These are phyloP conservation scores for Chiua sp. DNA, from an alignment of 1,284 basidiomycete genomes.

Conservation along the genomic window DNA sequence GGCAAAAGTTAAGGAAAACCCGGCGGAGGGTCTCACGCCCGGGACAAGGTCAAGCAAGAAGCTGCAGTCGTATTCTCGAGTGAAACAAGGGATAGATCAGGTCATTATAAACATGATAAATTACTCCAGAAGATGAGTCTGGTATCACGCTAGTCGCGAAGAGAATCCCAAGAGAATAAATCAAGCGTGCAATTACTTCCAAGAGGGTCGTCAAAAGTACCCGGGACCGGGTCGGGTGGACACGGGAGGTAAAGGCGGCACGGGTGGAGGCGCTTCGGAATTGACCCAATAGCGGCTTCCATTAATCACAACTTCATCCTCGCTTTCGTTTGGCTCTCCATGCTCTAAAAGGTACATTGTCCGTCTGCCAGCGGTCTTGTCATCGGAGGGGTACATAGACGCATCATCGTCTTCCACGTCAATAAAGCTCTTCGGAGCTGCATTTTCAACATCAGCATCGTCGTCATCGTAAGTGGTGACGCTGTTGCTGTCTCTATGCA, in stretches of 20 bases:
- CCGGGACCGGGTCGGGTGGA: conserved; percentile 26
- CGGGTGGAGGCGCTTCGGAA: conserved; percentile 20
- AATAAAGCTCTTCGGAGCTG: conserved; percentile 10
- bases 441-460: conserved; percentile 28
- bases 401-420: conserved; percentile 34
- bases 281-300: conserved; percentile 27
- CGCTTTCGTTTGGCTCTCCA: conserved; percentile 27
- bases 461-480: conserved; percentile 25
- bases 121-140: conserved; percentile 15
- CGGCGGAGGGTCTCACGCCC: too few species aligned
- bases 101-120: conserved; percentile 34
- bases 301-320: conserved; percentile 24
- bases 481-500: conserved; percentile 18
- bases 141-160: conserved; percentile 3
- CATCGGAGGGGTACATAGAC: conserved; percentile 37
- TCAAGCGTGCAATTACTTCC: neutral
- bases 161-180: conserved; percentile 11
- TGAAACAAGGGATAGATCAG: conserved; percentile 13
- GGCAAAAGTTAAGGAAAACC: too few species aligned
- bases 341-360: conserved; percentile 40
- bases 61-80: neutral
- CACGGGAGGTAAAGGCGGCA: conserved; percentile 23
- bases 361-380: conserved; percentile 39
- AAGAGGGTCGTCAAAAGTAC: conserved; percentile 27
- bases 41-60: conserved; percentile 1